Base-by-base conservation (phyloP, 2,329 filamentous ascomycete species). In the Coniochaeta sp. region DNA sequence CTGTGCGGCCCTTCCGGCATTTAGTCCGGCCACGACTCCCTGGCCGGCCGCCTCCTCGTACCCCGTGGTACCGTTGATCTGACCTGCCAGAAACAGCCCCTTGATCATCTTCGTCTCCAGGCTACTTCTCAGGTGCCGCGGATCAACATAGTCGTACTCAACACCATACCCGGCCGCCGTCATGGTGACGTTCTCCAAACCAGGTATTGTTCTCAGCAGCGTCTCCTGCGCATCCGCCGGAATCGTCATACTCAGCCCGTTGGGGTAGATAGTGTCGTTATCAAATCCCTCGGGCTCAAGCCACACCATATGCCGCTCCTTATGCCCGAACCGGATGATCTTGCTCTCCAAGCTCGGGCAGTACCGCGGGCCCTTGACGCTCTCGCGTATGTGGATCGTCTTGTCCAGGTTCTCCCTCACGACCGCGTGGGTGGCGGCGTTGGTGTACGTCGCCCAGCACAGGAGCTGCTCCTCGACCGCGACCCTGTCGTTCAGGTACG, bases 111-210 rank as follows among this genome's bases (percentile, higher is more conserved):
- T 99, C 1, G 95, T 98, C 74, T 99, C 95, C 8, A 99, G 83
- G 0, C 93, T 95, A n/a, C 89, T 86, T 64, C 88, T 89, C 3
- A 99, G 81, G 66, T 89, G 89, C 58, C 95, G 88, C 19, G 95
- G 95, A 70, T 99, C 95, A 19, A 99, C 91, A 72, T 99, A 99
- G 76, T 98, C 95, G 73, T 99, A 99, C 72, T 99, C 95, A 1
- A 99, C 95, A 8, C 95, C 95, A 69, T 99, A 99, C 9, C 93
- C 95, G 1, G 93, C 89, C 69, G 98, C 93, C 7, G 96, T 83
- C 93, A 99, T 97, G 28, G 81, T 86, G 4, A 92, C 92, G 61
- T 93, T 86, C 70, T 98, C 93, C 1, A 99, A 81, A 0, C 95
- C 95, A n/a, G 77, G 82, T 59, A 99, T 89, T 0, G 91, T 96